Base-by-base conservation (phyloP, 1,284 basidiomycete species). In the Tetrapyrgos nigripes region DNA sequence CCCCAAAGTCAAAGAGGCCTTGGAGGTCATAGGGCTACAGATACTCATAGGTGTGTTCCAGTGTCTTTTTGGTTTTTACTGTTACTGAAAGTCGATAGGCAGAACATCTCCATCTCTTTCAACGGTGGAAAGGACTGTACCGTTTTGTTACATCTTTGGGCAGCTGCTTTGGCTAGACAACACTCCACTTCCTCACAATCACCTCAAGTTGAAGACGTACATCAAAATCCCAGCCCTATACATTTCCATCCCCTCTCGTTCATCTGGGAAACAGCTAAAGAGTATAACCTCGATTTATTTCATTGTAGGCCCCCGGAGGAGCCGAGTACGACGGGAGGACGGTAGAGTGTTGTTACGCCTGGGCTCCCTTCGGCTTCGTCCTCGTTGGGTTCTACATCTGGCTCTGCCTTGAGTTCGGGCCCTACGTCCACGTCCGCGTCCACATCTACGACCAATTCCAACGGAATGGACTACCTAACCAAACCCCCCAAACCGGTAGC, bases 121-220 rank as follows among this genome's bases (percentile, higher is more conserved):
- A 99, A 99, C 66, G 97, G 97, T 13, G 97, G 97, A 46, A 99
- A 99, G 73, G 97, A 99, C 71, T 98, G 96, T 96, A 98, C 96
- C 0, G 96, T 98, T 11, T 84, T 99, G 23, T 82, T 98, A 3
- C 96, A 98, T 73, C 86, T 99, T 35, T 90, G 93, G 52, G 89
- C 90, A 2, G 93, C 89, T 1, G 86, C 85, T 13, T 77, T 95
- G 33, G 84, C 81, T 13, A 77, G 77, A 48, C 76, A 83, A 44
- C 64, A 77, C 46, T n/a, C n/a, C n/a, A n/a, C n/a, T n/a, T n/a
- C n/a, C n/a, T n/a, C n/a, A n/a, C n/a, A n/a, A n/a, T n/a, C n/a
- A n/a, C n/a, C n/a, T n/a, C 43, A 65, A 44, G 37, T 67, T 17
- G 68, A 78, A 51, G 40, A 66, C 23, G 67, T 75, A 72, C n/a